These are phyloP conservation scores for Lasiosphaeria hispida DNA, from an alignment of 495 filamentous ascomycete species.

Conservation along the genomic window DNA sequence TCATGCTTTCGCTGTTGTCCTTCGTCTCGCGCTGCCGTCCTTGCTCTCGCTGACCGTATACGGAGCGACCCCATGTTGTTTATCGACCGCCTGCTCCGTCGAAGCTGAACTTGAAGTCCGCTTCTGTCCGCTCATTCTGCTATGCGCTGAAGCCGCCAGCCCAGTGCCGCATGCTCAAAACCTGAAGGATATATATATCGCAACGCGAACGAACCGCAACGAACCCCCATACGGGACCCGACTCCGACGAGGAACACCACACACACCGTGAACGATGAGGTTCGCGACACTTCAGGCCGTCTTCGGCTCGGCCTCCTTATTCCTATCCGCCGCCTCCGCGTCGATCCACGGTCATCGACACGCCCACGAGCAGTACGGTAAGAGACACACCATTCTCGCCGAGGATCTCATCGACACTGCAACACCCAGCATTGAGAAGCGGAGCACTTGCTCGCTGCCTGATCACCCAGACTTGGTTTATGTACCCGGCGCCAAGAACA, in stretches of 20 bases:
- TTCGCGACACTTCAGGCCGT: constrained; percentile 47
- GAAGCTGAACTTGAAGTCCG: constrained; percentile 4
- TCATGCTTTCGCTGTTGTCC: background rate
- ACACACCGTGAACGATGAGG: constrained; percentile 42
- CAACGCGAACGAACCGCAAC: background rate
- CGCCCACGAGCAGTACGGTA: constrained; percentile 33
- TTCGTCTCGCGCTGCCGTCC: constrained; percentile 1
- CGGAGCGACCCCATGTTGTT: background rate
- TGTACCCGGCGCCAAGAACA: constrained; percentile 64
- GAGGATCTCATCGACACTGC: constrained; percentile 21
- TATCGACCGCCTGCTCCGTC: background rate
- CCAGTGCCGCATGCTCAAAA: background rate
- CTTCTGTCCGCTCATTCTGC: constrained; percentile 14
- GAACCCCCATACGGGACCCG: constrained; percentile 4
- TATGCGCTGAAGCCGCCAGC: constrained; percentile 12
- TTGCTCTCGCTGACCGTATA: constrained; percentile 9
- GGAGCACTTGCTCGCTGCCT: constrained; percentile 64
- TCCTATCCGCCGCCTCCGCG: constrained; percentile 36
- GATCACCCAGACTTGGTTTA: constrained; percentile 64
- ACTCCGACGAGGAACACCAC: background rate
- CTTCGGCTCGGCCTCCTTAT: constrained; percentile 46
- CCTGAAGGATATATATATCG: constrained; percentile 1
- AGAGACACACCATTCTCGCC: constrained; percentile 26
- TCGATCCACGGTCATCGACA: constrained; percentile 36
- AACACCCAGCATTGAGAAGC: constrained; percentile 28